A percentile compares a stretch with the other conserved stretches of the same genome.
These are phyloP conservation scores for Chrysosporium queenslandicum DNA, from an alignment of 2,329 filamentous ascomycete species.

Conservation along the genomic window DNA sequence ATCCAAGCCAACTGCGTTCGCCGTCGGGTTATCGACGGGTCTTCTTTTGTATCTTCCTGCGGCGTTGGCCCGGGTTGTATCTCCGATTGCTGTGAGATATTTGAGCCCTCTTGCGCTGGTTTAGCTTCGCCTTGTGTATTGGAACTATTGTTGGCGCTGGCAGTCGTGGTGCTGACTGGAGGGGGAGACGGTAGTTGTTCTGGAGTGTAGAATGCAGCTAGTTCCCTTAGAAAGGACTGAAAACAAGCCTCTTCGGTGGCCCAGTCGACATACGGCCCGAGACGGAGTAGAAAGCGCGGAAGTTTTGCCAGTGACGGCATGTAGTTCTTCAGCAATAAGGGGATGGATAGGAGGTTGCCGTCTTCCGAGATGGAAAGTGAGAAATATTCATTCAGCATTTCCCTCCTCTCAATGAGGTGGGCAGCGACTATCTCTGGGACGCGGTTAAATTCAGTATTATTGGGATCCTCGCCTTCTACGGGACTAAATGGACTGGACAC, in stretches of 20 bases:
- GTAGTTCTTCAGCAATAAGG: constrained; percentile 80
- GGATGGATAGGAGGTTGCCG: constrained; percentile 68
- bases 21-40: constrained; percentile 37
- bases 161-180: constrained; percentile 20
- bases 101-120: background rate
- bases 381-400: constrained; percentile 92
- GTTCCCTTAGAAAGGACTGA: constrained; percentile 68
- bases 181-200: constrained; percentile 58
- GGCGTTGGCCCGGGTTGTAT: constrained; percentile 20
- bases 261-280: constrained; percentile 88
- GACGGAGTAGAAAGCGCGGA: constrained; percentile 72
- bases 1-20: constrained; percentile 61
- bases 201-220: constrained; percentile 83
- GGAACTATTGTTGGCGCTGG: constrained; percentile 22
- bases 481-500: background rate
- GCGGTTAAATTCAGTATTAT: constrained; percentile 53
- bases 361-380: constrained; percentile 68
- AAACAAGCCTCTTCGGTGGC: constrained; percentile 76
- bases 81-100: background rate
- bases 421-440: constrained; percentile 47
- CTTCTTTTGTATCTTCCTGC: constrained; percentile 44
- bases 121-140: constrained; percentile 12
- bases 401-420: constrained; percentile 57
- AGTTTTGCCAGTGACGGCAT: constrained; percentile 76
- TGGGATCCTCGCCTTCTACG: constrained; percentile 46